A percentile compares a stretch with the other conserved stretches of the same genome.
Conservation (phyloP, 2,329 filamentous ascomycete species). For the Aspergillus sp. region DNA sequence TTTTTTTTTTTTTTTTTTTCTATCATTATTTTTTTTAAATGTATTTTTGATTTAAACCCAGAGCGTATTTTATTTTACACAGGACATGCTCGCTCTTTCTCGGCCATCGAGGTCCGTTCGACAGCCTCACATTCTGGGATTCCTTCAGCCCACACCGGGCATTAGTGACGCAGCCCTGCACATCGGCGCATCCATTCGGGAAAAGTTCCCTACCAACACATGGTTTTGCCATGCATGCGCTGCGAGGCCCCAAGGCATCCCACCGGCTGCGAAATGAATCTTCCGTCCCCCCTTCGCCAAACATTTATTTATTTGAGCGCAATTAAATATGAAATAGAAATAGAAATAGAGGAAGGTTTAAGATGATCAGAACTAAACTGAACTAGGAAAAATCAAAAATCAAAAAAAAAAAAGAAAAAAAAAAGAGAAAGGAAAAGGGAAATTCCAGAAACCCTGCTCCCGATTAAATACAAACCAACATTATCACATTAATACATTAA, state of each 20-base stretch:
- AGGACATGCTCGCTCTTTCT: slow-evolving; percentile 1
- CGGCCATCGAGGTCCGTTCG: slow-evolving; percentile 20
- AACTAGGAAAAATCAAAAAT: background rate
- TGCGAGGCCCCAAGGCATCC: slow-evolving; percentile 8
- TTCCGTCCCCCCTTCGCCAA: background rate
- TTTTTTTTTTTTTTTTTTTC: background rate
- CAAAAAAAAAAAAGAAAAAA: background rate
- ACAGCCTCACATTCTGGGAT: slow-evolving; percentile 20
- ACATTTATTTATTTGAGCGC: background rate
- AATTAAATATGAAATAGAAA: slow-evolving; percentile 3
- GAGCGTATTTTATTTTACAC: background rate
- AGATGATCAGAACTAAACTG: too few species aligned
- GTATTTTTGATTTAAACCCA: too few species aligned
- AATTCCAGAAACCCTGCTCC: too few species aligned
- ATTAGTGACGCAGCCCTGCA: slow-evolving; percentile 26
- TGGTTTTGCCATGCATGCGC: slow-evolving; percentile 21
- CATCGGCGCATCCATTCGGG: slow-evolving; percentile 19
- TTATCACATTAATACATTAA: background rate
- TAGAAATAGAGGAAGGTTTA: background rate
- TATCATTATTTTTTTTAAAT: background rate
- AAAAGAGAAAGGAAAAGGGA: slow-evolving; percentile 1
- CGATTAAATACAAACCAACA: slow-evolving; percentile 2
- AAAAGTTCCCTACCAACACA: slow-evolving; percentile 25
- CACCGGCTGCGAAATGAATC: background rate
- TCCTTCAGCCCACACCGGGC: slow-evolving; percentile 9